Percentiles rank a stretch among this genome's conserved stretches.
Conservation (phyloP, 371 early-diverging fungal genomes). For the Saksenaea oblongispora region DNA sequence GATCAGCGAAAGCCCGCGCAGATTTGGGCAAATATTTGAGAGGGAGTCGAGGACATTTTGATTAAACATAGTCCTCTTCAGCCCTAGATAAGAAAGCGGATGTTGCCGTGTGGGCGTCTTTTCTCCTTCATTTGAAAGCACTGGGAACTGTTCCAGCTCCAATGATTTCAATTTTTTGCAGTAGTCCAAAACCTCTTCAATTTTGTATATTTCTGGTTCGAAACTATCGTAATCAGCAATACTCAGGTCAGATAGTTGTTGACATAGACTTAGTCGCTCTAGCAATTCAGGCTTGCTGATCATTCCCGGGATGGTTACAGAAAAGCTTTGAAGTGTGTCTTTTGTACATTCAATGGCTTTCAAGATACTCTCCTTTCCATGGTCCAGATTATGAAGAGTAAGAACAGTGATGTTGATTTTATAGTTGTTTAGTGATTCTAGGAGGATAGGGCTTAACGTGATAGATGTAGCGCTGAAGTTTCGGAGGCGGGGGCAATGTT, state of each 20-base stretch:
- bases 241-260: background rate
- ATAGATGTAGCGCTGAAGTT: background rate
- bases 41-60: background rate
- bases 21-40: background rate
- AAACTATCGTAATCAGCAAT: constrained; percentile 64
- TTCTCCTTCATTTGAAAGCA: background rate
- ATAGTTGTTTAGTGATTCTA: background rate
- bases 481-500: background rate
- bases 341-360: background rate
- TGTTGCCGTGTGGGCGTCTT: background rate
- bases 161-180: background rate
- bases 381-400: background rate
- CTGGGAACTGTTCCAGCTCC: background rate
- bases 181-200: constrained; percentile 24
- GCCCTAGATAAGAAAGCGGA: background rate
- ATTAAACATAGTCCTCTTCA: background rate
- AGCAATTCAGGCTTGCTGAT: background rate
- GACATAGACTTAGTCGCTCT: background rate
- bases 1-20: background rate
- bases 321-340: background rate
- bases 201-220: constrained; percentile 33
- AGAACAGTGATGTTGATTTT: background rate
- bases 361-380: background rate
- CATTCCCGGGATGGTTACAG: background rate
- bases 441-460: background rate